Base-by-base conservation (phyloP, 192 early-diverging fungal species). In the Diversispora epigaea region DNA sequence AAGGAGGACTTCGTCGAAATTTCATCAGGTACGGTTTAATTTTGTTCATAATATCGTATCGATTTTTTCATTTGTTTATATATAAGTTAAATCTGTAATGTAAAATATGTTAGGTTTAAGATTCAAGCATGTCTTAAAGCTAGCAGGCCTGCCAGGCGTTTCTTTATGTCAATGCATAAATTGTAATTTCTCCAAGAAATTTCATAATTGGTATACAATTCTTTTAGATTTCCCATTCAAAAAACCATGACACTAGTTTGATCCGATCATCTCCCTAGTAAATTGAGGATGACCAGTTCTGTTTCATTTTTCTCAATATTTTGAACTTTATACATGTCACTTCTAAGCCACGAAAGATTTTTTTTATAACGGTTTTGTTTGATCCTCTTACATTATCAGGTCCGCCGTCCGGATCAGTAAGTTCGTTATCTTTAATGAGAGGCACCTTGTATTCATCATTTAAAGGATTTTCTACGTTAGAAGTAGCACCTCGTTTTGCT, bases 51-150 rank as follows among this genome's bases (percentile, higher is more conserved):
- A 1, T 4, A 54, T 54, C 50, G 14, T 2, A 11, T 14, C 50
- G n/a, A 54, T 17, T 54, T 54, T 11, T 17, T 54, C 14, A 17
- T 54, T 54, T 32, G 25, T 32, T 32, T 32, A 32, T 32, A 32
- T 32, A 32, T 32, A 32, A n/a, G n/a, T n/a, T 32, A 32, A 32
- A 32, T 32, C 2, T 32, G 25, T 32, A 32, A 32, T 32, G 25
- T 32, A 32, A 32, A 32, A 32, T 32, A 32, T 32, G 25, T 10
- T 50, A 73, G 43, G 60, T 49, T 58, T 77, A 8, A 39, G 57
- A 55, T 46, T 12, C n/a, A 62, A 10, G 7, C 55, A 25, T 73
- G 71, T 73, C 44, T 73, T 12, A 73, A 73, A 32, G 39, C 68
- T 14, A 73, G 60, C 39, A 41, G 22, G 21, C 71, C n/a, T n/a